These are phyloP conservation scores for Cinchona pubescens DNA, from an alignment of 257 asterid genomes.

Conservation along the genomic window DNA sequence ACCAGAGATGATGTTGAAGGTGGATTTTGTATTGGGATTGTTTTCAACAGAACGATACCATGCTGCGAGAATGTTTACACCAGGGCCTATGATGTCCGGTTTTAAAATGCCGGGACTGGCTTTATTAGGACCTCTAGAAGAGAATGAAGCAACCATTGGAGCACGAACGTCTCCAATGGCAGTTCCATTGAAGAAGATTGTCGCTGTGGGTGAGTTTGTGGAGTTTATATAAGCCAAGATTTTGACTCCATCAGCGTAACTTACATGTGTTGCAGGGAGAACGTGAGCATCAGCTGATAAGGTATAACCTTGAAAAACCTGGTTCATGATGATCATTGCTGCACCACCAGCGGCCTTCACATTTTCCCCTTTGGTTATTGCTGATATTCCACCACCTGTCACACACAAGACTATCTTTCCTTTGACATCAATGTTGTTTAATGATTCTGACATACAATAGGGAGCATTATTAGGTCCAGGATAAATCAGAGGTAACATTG, in stretches of 20 bases:
- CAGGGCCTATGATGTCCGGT: slow-evolving; percentile 23
- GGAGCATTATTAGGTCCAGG: neutral
- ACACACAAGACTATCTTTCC: slow-evolving; percentile 18
- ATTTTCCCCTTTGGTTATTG: neutral
- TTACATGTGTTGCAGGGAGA: slow-evolving; percentile 4
- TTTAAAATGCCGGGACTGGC: slow-evolving; percentile 17
- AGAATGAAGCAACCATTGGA: slow-evolving; percentile 16
- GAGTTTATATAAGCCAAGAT: slow-evolving; percentile 8
- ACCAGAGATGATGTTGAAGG: slow-evolving; percentile 14
- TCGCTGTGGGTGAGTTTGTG: slow-evolving; percentile 4
- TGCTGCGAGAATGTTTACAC: slow-evolving; percentile 24
- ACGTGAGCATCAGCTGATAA: neutral
- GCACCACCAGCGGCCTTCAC: slow-evolving; percentile 19
- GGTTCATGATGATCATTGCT: slow-evolving; percentile 16
- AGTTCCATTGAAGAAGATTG: slow-evolving; percentile 13
- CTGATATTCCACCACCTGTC: neutral
- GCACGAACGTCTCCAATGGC: slow-evolving; percentile 8
- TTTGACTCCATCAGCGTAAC: slow-evolving; percentile 2
- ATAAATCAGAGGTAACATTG: slow-evolving; percentile 18
- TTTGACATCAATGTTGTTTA: slow-evolving; percentile 1
- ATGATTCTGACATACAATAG: neutral
- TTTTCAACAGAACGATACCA: slow-evolving; percentile 18
- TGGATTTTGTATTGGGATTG: neutral
- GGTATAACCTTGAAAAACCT: neutral
- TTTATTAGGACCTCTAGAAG: slow-evolving; percentile 18